Conservation (phyloP, 2,329 filamentous ascomycete species). For the Monosporascus ibericus region DNA sequence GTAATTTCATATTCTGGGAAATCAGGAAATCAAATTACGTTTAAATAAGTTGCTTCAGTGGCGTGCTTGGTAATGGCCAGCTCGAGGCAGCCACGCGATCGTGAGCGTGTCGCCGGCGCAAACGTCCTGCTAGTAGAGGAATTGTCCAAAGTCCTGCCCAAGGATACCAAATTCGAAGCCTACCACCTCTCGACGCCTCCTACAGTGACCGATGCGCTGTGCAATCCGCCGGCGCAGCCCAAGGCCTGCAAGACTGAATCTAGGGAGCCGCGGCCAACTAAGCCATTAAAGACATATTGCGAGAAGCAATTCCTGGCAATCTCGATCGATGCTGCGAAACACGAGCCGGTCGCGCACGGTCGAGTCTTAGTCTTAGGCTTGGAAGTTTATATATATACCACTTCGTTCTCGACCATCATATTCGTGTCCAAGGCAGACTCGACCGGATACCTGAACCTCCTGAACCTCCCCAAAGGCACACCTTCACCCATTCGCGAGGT, state of each 20-base stretch:
- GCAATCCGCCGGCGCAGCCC: slow-evolving; percentile 64
- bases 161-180: slow-evolving; percentile 55
- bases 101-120: slow-evolving; percentile 11
- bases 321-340: slow-evolving; percentile 33
- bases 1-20: too few species aligned
- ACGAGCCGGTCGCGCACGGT: slow-evolving; percentile 14
- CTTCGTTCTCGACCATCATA: slow-evolving; percentile 71
- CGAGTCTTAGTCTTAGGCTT: slow-evolving; percentile 74
- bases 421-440: slow-evolving; percentile 98
- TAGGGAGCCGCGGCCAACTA: slow-evolving; percentile 48
- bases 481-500: slow-evolving; percentile 70
- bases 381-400: slow-evolving; percentile 83
- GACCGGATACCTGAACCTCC: slow-evolving; percentile 72
- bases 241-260: slow-evolving; percentile 32
- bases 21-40: too few species aligned
- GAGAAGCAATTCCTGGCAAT: slow-evolving; percentile 71
- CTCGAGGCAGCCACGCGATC: slow-evolving; percentile 5
- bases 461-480: slow-evolving; percentile 55
- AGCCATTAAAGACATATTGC: slow-evolving; percentile 58
- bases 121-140: slow-evolving; percentile 29
- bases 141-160: slow-evolving; percentile 47
- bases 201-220: slow-evolving; percentile 67
- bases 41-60: too few species aligned
- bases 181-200: slow-evolving; percentile 87
- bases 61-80: slow-evolving; percentile 8